Evolutionary conservation across 177 flowering plant species (phyloP), one percentile per base, ranked within the genome.

Genomic region (Vitis hybrid): DNA sequence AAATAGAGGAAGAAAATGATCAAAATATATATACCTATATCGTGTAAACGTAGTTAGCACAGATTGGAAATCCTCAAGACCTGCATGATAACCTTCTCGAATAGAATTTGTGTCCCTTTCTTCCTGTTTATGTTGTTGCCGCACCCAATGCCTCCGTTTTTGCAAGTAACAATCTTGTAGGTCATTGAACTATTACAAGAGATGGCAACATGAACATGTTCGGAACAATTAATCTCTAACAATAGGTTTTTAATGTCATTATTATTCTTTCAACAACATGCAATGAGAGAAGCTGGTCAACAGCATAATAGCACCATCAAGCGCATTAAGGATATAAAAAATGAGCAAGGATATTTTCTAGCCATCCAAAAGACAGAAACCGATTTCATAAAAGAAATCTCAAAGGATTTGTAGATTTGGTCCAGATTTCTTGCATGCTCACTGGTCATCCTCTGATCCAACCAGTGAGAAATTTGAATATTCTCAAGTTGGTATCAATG

Each of bases 101-200:
- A 62, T 13, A 19, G 73, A n/a, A 55, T 68, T 71, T 52, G 49
- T 69, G 66, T 74, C 82, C 74, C 76, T 76, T 54, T 78, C 89
- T 75, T 82, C 86, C 56, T 68, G 74, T 68, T 78, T 82, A n/a
- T 56, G 71, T 48, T 72, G 23, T 57, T 81, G 85, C 72, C 60
- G 79, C 13, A 68, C 73, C 82, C 79, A 84, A 50, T 82, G 73
- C 40, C 92, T 82, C 63, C 93, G 74, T 78, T 85, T 93, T 87
- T 91, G 93, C 83, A 93, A 71, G 83, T 91, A 93, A 75, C 88
- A 90, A 62, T 93, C 96, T 84, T 91, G 94, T 32, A 93, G 77
- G 65, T 90, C 93, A 81, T 77, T 85, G 74, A 93, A 93, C 98
- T 93, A 88, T 73, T 52, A 58, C 69, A 65, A 61, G 32, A 67